Percentiles rank a stretch among this genome's conserved stretches.
phyloP scores from a whole-genome alignment of 192 early-diverging fungal genomes.

The Gamsiella multidivaricata region DNA sequence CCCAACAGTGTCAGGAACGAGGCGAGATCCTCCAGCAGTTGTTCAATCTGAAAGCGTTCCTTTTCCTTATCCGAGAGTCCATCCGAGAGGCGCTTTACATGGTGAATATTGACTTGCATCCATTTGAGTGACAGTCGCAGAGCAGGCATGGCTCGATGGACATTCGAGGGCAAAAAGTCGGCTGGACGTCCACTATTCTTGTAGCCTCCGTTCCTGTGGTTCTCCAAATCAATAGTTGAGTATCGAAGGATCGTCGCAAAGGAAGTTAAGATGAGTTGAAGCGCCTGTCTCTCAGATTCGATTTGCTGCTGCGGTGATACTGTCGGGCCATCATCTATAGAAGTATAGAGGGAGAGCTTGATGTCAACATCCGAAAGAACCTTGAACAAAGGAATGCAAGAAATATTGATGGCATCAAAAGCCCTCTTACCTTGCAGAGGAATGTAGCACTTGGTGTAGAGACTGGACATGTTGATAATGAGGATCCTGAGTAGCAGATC shows the following conservation, averaged over 20 bases:
- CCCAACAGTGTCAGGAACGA: conserved; percentile 26
- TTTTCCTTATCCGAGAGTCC: conserved; percentile 25
- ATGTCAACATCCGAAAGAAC: not conserved
- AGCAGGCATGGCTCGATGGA: conserved; percentile 44
- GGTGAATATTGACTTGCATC: conserved; percentile 49
- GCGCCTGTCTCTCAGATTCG: conserved; percentile 34
- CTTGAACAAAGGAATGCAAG: not conserved
- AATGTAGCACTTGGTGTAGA: conserved; percentile 51
- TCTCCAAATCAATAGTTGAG: conserved; percentile 23
- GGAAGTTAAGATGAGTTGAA: conserved; percentile 31
- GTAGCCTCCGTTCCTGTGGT: conserved; percentile 42
- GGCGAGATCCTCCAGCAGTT: conserved; percentile 27
- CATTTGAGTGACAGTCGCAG: conserved; percentile 43
- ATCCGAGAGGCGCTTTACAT: conserved; percentile 48
- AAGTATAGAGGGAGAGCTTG: not conserved
- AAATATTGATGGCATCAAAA: not conserved
- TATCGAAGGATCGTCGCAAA: conserved; percentile 49
- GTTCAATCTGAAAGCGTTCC: conserved; percentile 23
- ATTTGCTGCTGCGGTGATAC: conserved; percentile 28
- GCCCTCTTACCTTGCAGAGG: conserved; percentile 20
- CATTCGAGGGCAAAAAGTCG: conserved; percentile 46
- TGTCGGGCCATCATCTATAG: conserved; percentile 27
- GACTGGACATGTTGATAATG: conserved; percentile 53
- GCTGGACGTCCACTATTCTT: conserved; percentile 36
- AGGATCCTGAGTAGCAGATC: conserved; percentile 51